These are phyloP conservation scores for Ormosia semicastrata DNA, from an alignment of 306 rosid genomes.

Conservation along the genomic window DNA sequence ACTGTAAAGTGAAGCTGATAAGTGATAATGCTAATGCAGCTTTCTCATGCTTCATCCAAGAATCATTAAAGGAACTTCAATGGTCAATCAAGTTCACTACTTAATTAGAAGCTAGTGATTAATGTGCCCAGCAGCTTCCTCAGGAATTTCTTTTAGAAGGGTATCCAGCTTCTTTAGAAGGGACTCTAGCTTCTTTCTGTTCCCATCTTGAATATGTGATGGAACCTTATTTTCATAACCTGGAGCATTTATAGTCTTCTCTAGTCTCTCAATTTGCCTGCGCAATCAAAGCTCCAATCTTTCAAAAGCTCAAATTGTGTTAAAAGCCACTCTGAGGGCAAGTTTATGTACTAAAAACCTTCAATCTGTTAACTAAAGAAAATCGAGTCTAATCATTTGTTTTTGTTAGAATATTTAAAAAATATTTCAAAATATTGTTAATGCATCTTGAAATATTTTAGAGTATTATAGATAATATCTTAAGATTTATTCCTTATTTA, in stretches of 20 bases:
- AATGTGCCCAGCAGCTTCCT: conserved; percentile 44
- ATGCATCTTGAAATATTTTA: too few relatives aligned
- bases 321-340: too few relatives aligned
- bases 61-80: neutral
- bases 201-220: conserved; percentile 37
- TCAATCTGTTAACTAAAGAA: too few relatives aligned
- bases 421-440: too few relatives aligned
- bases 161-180: conserved; percentile 42
- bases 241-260: conserved; percentile 38
- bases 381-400: too few relatives aligned
- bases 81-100: neutral
- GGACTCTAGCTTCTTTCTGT: conserved; percentile 44
- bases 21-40: neutral
- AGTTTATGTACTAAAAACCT: too few relatives aligned
- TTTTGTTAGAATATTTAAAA: too few relatives aligned
- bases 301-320: too few relatives aligned
- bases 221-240: conserved; percentile 67
- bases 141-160: conserved; percentile 31
- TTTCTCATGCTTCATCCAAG: neutral
- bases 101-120: conserved; percentile 21
- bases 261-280: conserved; percentile 43
- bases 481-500: too few relatives aligned
- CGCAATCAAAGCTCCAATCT: neutral
- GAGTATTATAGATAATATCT: too few relatives aligned
- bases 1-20: neutral